A percentile compares a stretch with the other conserved stretches of the same genome.
phyloP scores from a whole-genome alignment of 116 monocot genomes.

The Cymodocea nodosa region DNA sequence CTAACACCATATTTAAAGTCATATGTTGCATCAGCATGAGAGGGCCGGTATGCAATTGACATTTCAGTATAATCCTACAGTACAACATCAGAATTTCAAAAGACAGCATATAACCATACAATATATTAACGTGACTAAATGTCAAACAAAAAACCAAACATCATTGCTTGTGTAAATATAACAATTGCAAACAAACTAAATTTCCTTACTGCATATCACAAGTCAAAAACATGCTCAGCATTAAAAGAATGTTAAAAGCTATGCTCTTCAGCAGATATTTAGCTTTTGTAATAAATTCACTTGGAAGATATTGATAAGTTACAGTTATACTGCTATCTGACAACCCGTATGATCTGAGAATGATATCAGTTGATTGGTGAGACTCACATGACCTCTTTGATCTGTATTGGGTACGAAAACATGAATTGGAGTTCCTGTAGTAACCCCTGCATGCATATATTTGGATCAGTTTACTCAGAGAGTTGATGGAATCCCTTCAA shows the following conservation, averaged over 20 bases:
- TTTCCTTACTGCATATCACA: too few species aligned
- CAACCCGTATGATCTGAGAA: not conserved
- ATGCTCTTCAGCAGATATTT: too few species aligned
- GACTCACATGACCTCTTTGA: conserved; percentile 94
- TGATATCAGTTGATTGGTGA: not conserved
- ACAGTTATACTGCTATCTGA: too few species aligned
- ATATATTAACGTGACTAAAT: too few species aligned
- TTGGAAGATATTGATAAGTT: too few species aligned
- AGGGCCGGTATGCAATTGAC: conserved; percentile 89
- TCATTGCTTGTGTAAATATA: too few species aligned
- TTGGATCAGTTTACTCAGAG: not conserved
- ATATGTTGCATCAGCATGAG: conserved; percentile 98
- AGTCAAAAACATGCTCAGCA: too few species aligned
- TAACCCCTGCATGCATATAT: conserved; percentile 57
- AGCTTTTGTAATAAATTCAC: too few species aligned
- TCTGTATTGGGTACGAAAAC: conserved; percentile 96
- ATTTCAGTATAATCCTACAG: conserved; percentile 93
- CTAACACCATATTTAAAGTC: conserved; percentile 93
- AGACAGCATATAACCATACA: too few species aligned
- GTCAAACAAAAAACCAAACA: too few species aligned
- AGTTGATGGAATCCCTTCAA: not conserved
- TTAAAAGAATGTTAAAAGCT: too few species aligned
- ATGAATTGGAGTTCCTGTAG: conserved; percentile 87
- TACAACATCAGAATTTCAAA: not conserved
- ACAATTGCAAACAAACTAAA: too few species aligned